Evolutionary conservation across 768 basidiomycete genomes (phyloP), one percentile per base, ranked within the genome.

Genomic region (Mrakia gelida): DNA sequence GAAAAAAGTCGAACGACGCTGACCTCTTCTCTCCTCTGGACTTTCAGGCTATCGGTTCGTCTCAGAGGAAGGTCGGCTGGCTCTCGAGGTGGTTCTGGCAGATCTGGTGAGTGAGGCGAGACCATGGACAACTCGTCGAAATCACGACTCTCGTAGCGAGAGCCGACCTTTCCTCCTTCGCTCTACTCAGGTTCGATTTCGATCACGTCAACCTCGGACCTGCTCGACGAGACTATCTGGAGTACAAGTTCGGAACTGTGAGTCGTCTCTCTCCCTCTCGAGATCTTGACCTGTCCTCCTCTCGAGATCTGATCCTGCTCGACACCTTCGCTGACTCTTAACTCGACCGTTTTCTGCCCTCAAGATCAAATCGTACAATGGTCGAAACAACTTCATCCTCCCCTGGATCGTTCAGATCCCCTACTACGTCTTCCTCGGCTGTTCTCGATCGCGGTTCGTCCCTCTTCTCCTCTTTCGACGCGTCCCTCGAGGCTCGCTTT

Each of bases 51-150:
- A 68, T 71, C 52, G 67, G 65, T 5, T 52, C 49, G 2, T 43
- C 67, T 23, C 65, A 34, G 49, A 89, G 89, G 86, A 88, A 83
- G 87, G 89, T 83, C 85, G 88, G 81, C 0, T 92, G 90, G 89
- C 85, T 89, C 70, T 87, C 87, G n/a, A 86, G 91, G 5, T 89
- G 90, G 89, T 92, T 92, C 85, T 92, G 91, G 91, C 89, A 90
- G 80, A 90, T 90, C 62, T 92, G 89, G 89, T 80, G n/a, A 71
- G 65, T 23, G 49, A 45, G 43, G 45, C 61, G 43, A 32, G 5
- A 45, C 6, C 41, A 15, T 6, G 70, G 13, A 34, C n/a, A 1
- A 28, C 45, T 45, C 45, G 45, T 45, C 45, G 1, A 28, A n/a
- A n/a, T 13, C 11, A 63, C 13, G 30, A 21, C 16, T 11, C n/a